Percentiles rank a stretch among this genome's conserved stretches.
Evolutionary conservation across 306 rosid genomes (phyloP).

Genomic region (Trifolium repens): DNA sequence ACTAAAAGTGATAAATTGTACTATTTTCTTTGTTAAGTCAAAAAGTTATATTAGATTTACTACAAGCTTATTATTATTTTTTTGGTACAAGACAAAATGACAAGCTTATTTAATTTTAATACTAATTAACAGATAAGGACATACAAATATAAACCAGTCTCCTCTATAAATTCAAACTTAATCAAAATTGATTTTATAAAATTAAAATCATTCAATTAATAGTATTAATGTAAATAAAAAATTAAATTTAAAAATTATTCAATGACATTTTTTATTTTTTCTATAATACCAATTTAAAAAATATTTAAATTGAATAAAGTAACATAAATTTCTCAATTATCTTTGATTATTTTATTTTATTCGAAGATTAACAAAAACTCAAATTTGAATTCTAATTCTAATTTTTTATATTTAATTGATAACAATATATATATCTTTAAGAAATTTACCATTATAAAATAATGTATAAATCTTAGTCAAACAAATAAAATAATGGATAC

Average conservation of each 20-base stretch:
- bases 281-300: neutral
- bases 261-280: neutral
- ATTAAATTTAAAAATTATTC: neutral
- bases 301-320: neutral
- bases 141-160: neutral
- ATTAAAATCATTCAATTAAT: neutral
- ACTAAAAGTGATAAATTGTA: neutral
- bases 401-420: neutral
- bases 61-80: neutral
- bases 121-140: too few species aligned
- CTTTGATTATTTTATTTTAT: too few species aligned
- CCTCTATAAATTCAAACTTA: neutral
- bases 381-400: too few species aligned
- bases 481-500: neutral
- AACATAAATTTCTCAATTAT: neutral
- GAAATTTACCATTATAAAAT: neutral
- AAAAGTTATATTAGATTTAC: neutral
- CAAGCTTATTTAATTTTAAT: neutral
- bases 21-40: neutral
- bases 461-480: neutral
- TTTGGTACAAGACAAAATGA: neutral
- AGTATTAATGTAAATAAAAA: neutral
- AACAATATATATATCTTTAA: neutral
- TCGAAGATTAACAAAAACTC: too few species aligned
- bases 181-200: neutral